Base-by-base conservation (phyloP, 495 filamentous ascomycete genomes). In the Aspergillus homomorphus region DNA sequence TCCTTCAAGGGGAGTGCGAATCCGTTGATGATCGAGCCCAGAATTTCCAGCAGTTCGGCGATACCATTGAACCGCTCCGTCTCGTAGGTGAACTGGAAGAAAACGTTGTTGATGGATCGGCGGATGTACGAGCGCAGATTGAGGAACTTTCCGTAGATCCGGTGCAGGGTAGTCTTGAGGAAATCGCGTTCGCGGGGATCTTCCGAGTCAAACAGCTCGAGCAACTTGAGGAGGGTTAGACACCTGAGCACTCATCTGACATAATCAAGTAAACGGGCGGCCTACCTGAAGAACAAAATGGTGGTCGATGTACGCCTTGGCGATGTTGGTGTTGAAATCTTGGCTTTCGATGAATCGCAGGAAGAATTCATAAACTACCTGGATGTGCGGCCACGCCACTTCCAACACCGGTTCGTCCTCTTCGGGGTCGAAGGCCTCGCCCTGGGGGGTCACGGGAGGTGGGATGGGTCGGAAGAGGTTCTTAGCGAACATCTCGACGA, bases 321-420 rank as follows among this genome's bases (percentile, higher is more conserved):
- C 94, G 63, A 96, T 96, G 72, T 99, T 99, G 33, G 94, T 99
- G 74, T 99, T 99, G 85, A 99, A 99, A 69, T 99, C 94, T 72
- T 97, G 95, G 72, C 94, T 99, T 69, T 99, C 94, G 65, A 99
- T 99, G 75, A 98, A 99, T 49, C 94, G 79, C 55, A 99, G 80
- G 79, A 99, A 99, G 78, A 99, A 99, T 73, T 99, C 94, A 68
- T 99, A 99, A 24, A 99, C 95, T 38, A 98, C 95, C 72, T 99
- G 94, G 53, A 99, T 99, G 70, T 99, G 94, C 14, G 94, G 94
- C 94, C 94, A 99, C 12, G 94, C 95, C 15, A 99, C 95, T 77
- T 99, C 94, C 57, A 99, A 79, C 8, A 99, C 94, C 14, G 94
- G 94, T 64, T 99, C 94, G 66, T 99, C 94, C 74, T 99, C 94